Conservation (phyloP, 768 basidiomycete species). For the Collybiopsis confluens region DNA sequence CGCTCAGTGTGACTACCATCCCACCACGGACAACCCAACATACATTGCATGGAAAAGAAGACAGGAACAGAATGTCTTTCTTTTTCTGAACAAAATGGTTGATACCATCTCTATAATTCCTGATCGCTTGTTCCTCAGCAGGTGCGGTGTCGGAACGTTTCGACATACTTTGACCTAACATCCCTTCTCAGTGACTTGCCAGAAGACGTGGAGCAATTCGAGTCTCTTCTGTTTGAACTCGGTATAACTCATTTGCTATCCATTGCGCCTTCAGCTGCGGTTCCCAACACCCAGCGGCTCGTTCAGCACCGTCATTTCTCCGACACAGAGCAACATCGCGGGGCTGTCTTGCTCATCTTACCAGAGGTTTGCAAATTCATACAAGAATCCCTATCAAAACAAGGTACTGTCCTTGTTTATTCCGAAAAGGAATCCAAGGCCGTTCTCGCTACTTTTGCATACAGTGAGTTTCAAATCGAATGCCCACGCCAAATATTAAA, state of each 20-base stretch:
- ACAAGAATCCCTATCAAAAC: conserved; percentile 31
- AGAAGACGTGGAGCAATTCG: conserved; percentile 42
- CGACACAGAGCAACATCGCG: conserved; percentile 32
- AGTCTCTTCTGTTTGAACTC: conserved; percentile 45
- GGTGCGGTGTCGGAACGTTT: conserved; percentile 25
- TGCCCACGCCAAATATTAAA: conserved; percentile 1
- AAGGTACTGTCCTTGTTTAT: conserved; percentile 50
- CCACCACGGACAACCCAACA: conserved; percentile 33
- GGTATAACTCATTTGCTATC: conserved; percentile 52
- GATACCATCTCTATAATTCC: conserved; percentile 52
- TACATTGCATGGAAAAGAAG: conserved; percentile 60
- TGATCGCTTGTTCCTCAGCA: conserved; percentile 47
- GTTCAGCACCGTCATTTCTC: conserved; percentile 40
- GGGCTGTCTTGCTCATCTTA: conserved; percentile 40
- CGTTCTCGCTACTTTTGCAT: conserved; percentile 49
- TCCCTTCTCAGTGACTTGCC: conserved; percentile 47
- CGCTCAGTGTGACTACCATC: conserved; percentile 43
- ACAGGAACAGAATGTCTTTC: conserved; percentile 47
- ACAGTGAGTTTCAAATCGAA: conserved; percentile 33
- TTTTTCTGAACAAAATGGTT: conserved; percentile 45
- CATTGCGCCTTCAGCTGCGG: conserved; percentile 43
- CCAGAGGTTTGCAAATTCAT: conserved; percentile 44
- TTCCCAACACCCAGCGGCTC: conserved; percentile 27
- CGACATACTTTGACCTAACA: neutral
- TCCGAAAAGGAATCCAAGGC: conserved; percentile 50